Evolutionary conservation across 2,329 filamentous ascomycete genomes (phyloP), one percentile per base, ranked within the genome.

Genomic region (Didymella pomorum): DNA sequence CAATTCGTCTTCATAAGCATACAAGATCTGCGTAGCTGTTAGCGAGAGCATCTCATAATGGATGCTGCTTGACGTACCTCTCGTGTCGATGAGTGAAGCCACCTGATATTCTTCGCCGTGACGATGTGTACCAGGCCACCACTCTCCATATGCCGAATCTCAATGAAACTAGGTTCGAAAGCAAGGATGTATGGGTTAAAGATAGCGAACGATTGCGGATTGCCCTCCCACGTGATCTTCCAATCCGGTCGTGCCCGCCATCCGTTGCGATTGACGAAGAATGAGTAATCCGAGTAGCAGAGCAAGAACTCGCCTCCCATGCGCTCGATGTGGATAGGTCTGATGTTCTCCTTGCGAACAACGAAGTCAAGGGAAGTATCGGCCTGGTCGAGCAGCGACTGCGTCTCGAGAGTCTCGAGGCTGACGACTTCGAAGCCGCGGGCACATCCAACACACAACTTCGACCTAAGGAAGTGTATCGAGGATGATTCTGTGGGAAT

Each of bases 321-420:
- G 44, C 95, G 90, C 78, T 99, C 96, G 67, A 99, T 98, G 72
- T 98, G 94, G 64, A 99, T 96, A 2, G 95, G 94, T 76, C 91
- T 93, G 71, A 95, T 92, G 70, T 92, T 92, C 78, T 98, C 94
- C 76, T 95, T 95, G 58, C 93, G 88, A 21, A 93, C 91, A 48
- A 99, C 94, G 74, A 99, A 98, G 80, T 99, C 95, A 61, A 99
- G 88, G 16, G 93, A 97, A 0, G 95, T 99, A 77, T 99, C 95
- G 51, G 95, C 95, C 78, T 98, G 94, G 75, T 99, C 95, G 51
- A 99, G 89, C 23, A 99, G 84, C 21, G 93, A 96, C 79, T 99
- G 95, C 2, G 94, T 97, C 79, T 99, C 95, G n/a, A 97, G 89
- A 0, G 95, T 98, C 77, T 98, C 93, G 33, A 99, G 85, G 58